Evolutionary conservation across 75 land plant species (phyloP).

Genomic region (Pinus tabuliformis): DNA sequence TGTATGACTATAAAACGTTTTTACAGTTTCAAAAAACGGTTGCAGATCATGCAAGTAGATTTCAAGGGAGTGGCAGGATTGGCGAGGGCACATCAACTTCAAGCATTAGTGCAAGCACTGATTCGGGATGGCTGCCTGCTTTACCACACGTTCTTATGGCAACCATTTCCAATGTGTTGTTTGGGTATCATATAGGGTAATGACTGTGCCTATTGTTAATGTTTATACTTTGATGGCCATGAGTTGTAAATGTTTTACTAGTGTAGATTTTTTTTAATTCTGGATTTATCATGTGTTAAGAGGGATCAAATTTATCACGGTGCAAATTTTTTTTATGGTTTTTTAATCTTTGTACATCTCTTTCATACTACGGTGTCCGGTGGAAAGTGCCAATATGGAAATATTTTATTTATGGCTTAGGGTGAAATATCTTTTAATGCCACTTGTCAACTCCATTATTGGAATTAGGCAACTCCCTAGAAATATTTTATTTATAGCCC

Average conservation of each 20-base stretch:
- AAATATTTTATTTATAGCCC: no score
- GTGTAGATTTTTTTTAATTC: no score
- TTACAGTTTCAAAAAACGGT: neutral
- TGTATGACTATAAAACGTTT: neutral
- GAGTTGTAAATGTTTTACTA: neutral
- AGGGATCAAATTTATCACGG: no score
- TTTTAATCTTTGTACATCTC: no score
- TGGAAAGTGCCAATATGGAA: no score
- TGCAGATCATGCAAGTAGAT: neutral
- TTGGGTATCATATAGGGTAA: conserved; percentile 95
- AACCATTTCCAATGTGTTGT: conserved; percentile 88
- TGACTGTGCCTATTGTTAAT: neutral
- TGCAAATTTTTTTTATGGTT: no score
- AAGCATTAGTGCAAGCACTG: conserved; percentile 8
- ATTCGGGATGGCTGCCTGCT: conserved; percentile 78
- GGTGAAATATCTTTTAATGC: no score
- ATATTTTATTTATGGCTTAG: no score
- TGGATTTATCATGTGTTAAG: no score
- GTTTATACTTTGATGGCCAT: neutral
- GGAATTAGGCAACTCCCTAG: no score
- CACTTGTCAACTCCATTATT: no score
- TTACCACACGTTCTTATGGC: conserved; percentile 84
- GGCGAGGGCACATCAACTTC: neutral
- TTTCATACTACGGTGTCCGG: no score
- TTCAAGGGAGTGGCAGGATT: neutral